Evolutionary conservation across 2,329 filamentous ascomycete species (phyloP).

Genomic region (Calcarisporium arbuscula): DNA sequence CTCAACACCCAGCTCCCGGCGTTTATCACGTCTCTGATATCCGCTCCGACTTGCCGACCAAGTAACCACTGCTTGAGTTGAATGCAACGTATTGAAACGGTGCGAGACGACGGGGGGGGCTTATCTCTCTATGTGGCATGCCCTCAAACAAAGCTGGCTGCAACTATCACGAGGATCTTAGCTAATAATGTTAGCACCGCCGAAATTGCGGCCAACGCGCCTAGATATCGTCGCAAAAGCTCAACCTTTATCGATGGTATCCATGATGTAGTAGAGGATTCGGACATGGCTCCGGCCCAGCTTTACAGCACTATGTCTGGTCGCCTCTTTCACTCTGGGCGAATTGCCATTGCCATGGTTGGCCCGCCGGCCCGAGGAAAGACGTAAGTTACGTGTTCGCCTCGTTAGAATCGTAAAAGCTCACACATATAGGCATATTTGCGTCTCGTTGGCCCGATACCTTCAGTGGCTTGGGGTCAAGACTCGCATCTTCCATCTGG

Average conservation of each 20-base stretch:
- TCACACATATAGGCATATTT: constrained; percentile 66
- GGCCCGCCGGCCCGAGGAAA: constrained; percentile 92
- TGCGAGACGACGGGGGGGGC: too few relatives aligned
- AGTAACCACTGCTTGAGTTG: too few relatives aligned
- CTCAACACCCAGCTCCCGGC: too few relatives aligned
- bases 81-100: too few relatives aligned
- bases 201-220: constrained; percentile 85
- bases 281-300: constrained; percentile 84
- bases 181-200: constrained; percentile 72
- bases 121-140: too few relatives aligned
- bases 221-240: constrained; percentile 83
- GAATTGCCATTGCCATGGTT: constrained; percentile 96
- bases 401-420: constrained; percentile 1
- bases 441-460: constrained; percentile 90
- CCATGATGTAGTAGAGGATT: constrained; percentile 80
- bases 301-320: constrained; percentile 98
- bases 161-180: too few relatives aligned
- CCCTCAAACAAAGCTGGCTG: too few relatives aligned
- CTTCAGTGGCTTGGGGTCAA: constrained; percentile 96
- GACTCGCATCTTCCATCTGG: constrained; percentile 93
- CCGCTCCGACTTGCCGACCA: too few relatives aligned
- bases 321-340: constrained; percentile 90
- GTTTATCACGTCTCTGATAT: too few relatives aligned
- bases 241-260: constrained; percentile 97
- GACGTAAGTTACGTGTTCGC: constrained; percentile 52